phyloP scores from a whole-genome alignment of 1,284 basidiomycete genomes.

The Peniophora sp. region DNA sequence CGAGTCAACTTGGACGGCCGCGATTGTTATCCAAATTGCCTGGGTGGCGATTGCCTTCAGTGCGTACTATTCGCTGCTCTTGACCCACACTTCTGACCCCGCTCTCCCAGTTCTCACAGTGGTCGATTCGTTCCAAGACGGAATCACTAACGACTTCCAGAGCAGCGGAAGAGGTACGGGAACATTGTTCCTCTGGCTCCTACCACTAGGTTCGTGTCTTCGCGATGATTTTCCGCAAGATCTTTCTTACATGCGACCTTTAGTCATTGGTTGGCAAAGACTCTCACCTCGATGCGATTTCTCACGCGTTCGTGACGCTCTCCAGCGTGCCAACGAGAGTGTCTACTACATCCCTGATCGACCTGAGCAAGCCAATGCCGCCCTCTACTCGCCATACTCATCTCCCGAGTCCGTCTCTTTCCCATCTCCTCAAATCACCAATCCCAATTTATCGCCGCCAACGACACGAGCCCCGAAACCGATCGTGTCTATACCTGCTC shows the following conservation, averaged over 20 bases:
- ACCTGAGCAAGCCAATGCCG: background rate
- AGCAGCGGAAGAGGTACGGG: background rate
- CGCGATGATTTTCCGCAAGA: background rate
- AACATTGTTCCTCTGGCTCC: background rate
- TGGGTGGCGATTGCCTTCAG: conserved; percentile 4
- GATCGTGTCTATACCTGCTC: background rate
- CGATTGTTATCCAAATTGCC: background rate
- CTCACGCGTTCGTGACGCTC: background rate
- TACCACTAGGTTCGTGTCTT: background rate
- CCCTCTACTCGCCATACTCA: no score
- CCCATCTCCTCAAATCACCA: no score
- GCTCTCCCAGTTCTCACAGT: background rate
- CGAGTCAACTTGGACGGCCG: conserved; percentile 6
- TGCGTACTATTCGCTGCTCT: background rate
- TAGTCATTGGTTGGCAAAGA: background rate
- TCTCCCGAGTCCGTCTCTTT: no score
- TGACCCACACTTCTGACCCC: no score
- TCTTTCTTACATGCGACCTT: background rate
- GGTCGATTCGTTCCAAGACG: conserved; percentile 3
- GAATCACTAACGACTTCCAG: no score
- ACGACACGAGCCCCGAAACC: background rate
- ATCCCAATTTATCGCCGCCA: background rate
- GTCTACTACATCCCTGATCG: background rate
- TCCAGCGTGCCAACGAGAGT: background rate
- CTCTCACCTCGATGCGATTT: background rate